Conservation (phyloP, 192 early-diverging fungal species). For the Entomortierella chlamydospora region DNA sequence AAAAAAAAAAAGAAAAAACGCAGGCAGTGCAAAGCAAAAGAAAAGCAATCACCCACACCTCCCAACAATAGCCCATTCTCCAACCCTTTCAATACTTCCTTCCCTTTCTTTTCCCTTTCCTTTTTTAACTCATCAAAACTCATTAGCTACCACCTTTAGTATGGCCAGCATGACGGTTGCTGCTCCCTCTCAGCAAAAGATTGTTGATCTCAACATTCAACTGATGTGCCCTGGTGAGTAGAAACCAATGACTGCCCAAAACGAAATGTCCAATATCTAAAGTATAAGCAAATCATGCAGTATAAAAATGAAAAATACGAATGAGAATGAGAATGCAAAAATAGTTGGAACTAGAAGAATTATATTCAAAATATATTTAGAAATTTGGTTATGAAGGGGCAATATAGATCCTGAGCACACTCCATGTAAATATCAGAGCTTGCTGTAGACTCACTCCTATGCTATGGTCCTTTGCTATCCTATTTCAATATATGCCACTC, state of each 20-base stretch:
- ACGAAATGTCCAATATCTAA: too few species aligned
- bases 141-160: neutral
- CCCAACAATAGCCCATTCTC: neutral
- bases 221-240: conserved; percentile 51
- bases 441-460: neutral
- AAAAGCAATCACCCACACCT: conserved; percentile 5
- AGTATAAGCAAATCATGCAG: too few species aligned
- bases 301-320: too few species aligned
- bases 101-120: neutral
- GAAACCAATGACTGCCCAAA: neutral
- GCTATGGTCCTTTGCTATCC: conserved; percentile 1
- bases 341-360: conserved; percentile 1
- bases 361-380: too few species aligned
- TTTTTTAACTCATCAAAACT: neutral
- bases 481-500: neutral
- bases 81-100: neutral
- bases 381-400: neutral
- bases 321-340: neutral
- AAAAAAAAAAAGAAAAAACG: neutral
- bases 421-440: conserved; percentile 6
- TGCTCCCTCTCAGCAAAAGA: conserved; percentile 13
- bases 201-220: conserved; percentile 48
- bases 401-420: neutral
- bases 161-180: conserved; percentile 42
- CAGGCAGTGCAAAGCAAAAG: neutral